These are phyloP conservation scores for Carex arenaria DNA, from an alignment of 202 grass and related monocot species.

Conservation along the genomic window DNA sequence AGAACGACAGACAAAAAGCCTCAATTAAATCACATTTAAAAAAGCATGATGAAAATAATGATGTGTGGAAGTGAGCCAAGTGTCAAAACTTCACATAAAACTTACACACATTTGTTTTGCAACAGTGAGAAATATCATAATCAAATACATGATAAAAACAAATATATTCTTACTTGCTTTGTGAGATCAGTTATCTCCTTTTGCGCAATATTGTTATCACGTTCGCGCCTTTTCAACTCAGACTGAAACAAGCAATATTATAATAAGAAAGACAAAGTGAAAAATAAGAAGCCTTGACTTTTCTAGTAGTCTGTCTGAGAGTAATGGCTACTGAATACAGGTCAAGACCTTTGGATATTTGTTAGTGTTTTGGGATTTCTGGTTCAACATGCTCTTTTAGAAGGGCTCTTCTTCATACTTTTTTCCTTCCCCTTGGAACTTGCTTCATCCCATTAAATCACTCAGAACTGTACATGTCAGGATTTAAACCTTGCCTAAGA, in stretches of 20 bases:
- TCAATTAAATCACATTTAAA: not conserved
- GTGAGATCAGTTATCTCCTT: slow-evolving; percentile 79
- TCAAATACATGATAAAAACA: slow-evolving; percentile 13
- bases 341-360: not conserved
- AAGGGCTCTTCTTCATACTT: not conserved
- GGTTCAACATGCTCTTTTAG: not conserved
- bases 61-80: not conserved
- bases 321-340: not conserved
- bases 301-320: not conserved
- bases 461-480: not conserved
- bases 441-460: not conserved
- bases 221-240: slow-evolving; percentile 68
- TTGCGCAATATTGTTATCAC: slow-evolving; percentile 62
- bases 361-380: not conserved
- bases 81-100: not conserved
- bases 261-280: slow-evolving; percentile 27
- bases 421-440: not conserved
- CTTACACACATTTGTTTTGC: not conserved
- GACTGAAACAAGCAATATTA: slow-evolving; percentile 44
- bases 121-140: slow-evolving; percentile 8
- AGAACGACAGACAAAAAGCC: not conserved
- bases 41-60: not conserved
- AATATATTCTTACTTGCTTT: slow-evolving; percentile 77
- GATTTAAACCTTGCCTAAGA: not conserved
- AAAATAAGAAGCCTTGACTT: not conserved